Evolutionary conservation across 2,329 filamentous ascomycete species (phyloP).

Genomic region (Sclerotinia borealis): DNA sequence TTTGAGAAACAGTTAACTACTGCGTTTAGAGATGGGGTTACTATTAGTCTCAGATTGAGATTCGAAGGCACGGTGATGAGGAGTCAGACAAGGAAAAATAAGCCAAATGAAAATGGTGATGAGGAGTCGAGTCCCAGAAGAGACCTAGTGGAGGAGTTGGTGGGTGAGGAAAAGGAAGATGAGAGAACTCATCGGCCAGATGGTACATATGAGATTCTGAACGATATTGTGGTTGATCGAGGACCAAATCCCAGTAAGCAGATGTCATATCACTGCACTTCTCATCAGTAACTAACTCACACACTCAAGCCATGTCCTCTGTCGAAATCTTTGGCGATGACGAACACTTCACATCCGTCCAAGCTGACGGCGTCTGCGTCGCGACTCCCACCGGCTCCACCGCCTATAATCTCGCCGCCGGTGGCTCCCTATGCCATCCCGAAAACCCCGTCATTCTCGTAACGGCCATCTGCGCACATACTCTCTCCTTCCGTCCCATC

Average conservation of each 20-base stretch:
- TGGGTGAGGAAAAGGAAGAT: constrained; percentile 79
- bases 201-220: constrained; percentile 82
- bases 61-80: constrained; percentile 96
- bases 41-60: constrained; percentile 76
- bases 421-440: constrained; percentile 90
- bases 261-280: not conserved
- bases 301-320: constrained; percentile 68
- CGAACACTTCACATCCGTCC: constrained; percentile 83
- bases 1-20: constrained; percentile 63
- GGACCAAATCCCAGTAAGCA: constrained; percentile 83
- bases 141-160: constrained; percentile 82
- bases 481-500: constrained; percentile 91
- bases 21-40: constrained; percentile 77
- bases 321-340: constrained; percentile 93
- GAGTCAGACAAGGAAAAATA: constrained; percentile 47
- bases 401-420: constrained; percentile 90
- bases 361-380: constrained; percentile 89
- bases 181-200: constrained; percentile 80
- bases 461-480: constrained; percentile 91
- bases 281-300: constrained; percentile 12
- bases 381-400: constrained; percentile 93
- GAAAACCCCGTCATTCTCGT: constrained; percentile 95
- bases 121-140: constrained; percentile 40
- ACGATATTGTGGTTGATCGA: constrained; percentile 93
- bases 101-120: constrained; percentile 30